A percentile compares a stretch with the other conserved stretches of the same genome.
These are phyloP conservation scores for Fraxinus sp. DNA, from an alignment of 305 asterid genomes.

Conservation along the genomic window DNA sequence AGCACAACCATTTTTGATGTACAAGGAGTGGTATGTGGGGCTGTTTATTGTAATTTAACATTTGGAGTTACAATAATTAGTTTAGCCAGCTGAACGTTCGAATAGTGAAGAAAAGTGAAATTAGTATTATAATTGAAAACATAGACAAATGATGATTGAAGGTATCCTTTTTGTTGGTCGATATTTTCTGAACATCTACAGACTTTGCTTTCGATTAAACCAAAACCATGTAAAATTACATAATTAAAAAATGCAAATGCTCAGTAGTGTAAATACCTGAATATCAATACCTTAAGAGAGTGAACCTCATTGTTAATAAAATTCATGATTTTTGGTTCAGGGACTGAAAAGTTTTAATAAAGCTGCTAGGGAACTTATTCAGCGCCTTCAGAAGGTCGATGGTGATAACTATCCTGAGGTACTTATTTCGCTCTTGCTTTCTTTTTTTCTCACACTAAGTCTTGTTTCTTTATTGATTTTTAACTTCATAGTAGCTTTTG, in stretches of 20 bases:
- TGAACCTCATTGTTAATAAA: not conserved
- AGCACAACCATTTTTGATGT: constrained; percentile 97
- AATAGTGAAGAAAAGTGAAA: not conserved
- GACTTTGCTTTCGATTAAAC: not conserved
- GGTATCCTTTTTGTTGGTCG: not conserved
- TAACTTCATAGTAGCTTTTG: not conserved
- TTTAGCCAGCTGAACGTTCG: not conserved
- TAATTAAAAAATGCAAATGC: not conserved
- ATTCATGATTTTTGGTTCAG: constrained; percentile 35
- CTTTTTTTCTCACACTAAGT: not conserved
- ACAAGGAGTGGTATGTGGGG: constrained; percentile 81
- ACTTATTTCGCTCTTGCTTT: not conserved
- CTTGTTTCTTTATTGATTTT: not conserved
- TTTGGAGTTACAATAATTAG: not conserved
- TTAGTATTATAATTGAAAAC: not conserved
- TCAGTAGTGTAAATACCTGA: not conserved
- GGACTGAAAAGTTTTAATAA: constrained; percentile 85
- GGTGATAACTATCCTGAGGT: constrained; percentile 98
- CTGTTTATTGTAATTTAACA: not conserved
- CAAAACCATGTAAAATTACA: not conserved
- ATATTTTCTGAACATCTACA: not conserved
- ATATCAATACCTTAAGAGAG: not conserved
- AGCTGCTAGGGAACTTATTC: constrained; percentile 84
- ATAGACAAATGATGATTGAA: not conserved
- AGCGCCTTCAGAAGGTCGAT: constrained; percentile 77